phyloP scores from a whole-genome alignment of 2,329 filamentous ascomycete species.

The Cladorrhinum sp. region DNA sequence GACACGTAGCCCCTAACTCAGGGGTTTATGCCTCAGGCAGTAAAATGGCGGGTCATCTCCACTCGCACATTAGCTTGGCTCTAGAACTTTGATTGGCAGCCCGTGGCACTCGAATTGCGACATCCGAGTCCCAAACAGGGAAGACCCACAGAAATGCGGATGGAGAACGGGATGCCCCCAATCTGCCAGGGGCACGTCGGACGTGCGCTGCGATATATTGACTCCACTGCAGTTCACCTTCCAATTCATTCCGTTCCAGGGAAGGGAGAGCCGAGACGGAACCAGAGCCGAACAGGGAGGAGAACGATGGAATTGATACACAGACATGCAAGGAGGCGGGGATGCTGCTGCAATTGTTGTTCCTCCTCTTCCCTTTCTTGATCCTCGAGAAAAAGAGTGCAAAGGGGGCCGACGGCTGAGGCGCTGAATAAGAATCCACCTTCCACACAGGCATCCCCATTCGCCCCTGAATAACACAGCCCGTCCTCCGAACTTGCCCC shows the following conservation, averaged over 20 bases:
- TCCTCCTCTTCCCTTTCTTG: background rate
- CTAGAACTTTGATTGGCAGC: slow-evolving; percentile 23
- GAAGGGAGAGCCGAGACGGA: slow-evolving; percentile 7
- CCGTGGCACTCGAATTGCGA: slow-evolving; percentile 20
- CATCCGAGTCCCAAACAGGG: slow-evolving; percentile 25
- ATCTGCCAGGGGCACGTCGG: slow-evolving; percentile 16
- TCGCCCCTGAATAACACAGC: background rate
- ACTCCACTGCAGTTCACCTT: background rate
- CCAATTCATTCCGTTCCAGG: slow-evolving; percentile 3
- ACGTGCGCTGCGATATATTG: background rate
- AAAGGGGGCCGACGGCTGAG: slow-evolving; percentile 2
- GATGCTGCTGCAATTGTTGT: background rate
- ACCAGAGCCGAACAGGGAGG: slow-evolving; percentile 12
- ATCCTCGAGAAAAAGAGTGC: background rate
- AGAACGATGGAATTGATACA: background rate
- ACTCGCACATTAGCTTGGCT: background rate
- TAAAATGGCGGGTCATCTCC: background rate
- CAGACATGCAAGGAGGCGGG: slow-evolving; percentile 17
- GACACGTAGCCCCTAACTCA: slow-evolving; percentile 24
- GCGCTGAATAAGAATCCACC: background rate
- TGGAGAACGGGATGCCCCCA: background rate
- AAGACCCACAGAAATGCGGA: slow-evolving; percentile 17
- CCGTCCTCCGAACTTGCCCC: background rate
- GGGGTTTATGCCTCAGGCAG: slow-evolving; percentile 28
- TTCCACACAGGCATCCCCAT: background rate